phyloP scores from a whole-genome alignment of 1,284 basidiomycete genomes.

The Tilletia indica region DNA sequence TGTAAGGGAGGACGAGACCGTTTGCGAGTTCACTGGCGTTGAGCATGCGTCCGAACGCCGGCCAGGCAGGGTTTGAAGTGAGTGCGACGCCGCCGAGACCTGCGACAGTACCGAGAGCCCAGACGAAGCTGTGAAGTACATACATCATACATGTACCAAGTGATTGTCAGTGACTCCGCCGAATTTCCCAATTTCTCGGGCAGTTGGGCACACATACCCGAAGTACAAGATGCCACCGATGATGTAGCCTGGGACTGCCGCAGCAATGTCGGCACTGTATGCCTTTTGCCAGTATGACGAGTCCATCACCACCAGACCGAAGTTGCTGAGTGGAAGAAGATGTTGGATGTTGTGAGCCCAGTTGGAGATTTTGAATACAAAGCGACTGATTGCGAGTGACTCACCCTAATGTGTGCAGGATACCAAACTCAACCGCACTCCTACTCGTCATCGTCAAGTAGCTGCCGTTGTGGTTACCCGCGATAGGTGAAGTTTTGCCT shows the following conservation, averaged over 20 bases:
- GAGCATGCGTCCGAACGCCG: slow-evolving; percentile 35
- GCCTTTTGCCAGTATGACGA: slow-evolving; percentile 48
- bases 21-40: slow-evolving; percentile 32
- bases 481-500: slow-evolving; percentile 19
- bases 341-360: too few species aligned
- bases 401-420: slow-evolving; percentile 43
- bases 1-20: slow-evolving; percentile 42
- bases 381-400: neutral
- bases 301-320: slow-evolving; percentile 49
- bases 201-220: neutral
- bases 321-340: slow-evolving; percentile 27
- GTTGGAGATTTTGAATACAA: too few species aligned
- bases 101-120: slow-evolving; percentile 43
- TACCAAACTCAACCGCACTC: slow-evolving; percentile 41
- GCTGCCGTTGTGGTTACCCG: slow-evolving; percentile 26
- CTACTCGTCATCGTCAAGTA: slow-evolving; percentile 27
- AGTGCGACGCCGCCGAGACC: slow-evolving; percentile 39
- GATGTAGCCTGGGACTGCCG: slow-evolving; percentile 47
- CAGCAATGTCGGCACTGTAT: slow-evolving; percentile 42
- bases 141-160: slow-evolving; percentile 20
- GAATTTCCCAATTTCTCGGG: slow-evolving; percentile 14
- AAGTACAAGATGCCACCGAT: slow-evolving; percentile 50
- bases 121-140: slow-evolving; percentile 22
- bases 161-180: neutral
- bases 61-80: slow-evolving; percentile 36